Conservation (phyloP, 2,329 filamentous ascomycete species). For the Lojkania enalia region DNA sequence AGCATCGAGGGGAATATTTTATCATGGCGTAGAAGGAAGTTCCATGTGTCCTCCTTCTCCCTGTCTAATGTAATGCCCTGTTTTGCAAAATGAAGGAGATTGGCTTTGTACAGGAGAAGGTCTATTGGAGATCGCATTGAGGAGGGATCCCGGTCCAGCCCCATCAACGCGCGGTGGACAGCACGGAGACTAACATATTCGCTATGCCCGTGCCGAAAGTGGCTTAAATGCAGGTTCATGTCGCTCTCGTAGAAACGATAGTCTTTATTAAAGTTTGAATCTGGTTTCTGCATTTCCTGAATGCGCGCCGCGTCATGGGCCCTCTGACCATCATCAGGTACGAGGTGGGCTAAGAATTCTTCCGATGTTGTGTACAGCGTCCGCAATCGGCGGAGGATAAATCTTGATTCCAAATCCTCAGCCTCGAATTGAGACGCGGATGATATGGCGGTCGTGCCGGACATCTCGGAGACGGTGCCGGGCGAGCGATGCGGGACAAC, state of each 20-base stretch:
- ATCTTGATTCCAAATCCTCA: slow-evolving; percentile 45
- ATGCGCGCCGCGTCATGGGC: slow-evolving; percentile 28
- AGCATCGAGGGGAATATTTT: slow-evolving; percentile 41
- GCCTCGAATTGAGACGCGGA: slow-evolving; percentile 51
- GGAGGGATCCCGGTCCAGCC: slow-evolving; percentile 23
- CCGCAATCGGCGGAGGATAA: slow-evolving; percentile 47
- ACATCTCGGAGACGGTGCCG: slow-evolving; percentile 48
- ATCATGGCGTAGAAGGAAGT: slow-evolving; percentile 38
- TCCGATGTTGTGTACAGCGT: slow-evolving; percentile 37
- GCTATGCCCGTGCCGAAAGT: slow-evolving; percentile 44
- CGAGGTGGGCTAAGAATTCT: slow-evolving; percentile 37
- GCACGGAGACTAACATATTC: slow-evolving; percentile 47
- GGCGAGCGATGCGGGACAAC: slow-evolving; percentile 32
- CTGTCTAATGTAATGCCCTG: slow-evolving; percentile 39
- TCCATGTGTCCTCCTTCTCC: slow-evolving; percentile 31
- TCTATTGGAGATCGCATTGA: slow-evolving; percentile 39
- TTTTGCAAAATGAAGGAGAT: slow-evolving; percentile 49
- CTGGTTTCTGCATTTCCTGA: slow-evolving; percentile 35
- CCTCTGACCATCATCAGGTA: slow-evolving; percentile 28
- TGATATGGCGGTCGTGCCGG: slow-evolving; percentile 52
- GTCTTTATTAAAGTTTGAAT: slow-evolving; percentile 45
- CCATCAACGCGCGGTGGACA: slow-evolving; percentile 46
- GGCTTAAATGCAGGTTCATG: slow-evolving; percentile 40
- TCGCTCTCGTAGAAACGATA: slow-evolving; percentile 39
- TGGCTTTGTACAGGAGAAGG: slow-evolving; percentile 49